Percentiles rank a stretch among this genome's conserved stretches.
Conservation (phyloP, 352 stramenopile species). For the Pythium monospermum region DNA sequence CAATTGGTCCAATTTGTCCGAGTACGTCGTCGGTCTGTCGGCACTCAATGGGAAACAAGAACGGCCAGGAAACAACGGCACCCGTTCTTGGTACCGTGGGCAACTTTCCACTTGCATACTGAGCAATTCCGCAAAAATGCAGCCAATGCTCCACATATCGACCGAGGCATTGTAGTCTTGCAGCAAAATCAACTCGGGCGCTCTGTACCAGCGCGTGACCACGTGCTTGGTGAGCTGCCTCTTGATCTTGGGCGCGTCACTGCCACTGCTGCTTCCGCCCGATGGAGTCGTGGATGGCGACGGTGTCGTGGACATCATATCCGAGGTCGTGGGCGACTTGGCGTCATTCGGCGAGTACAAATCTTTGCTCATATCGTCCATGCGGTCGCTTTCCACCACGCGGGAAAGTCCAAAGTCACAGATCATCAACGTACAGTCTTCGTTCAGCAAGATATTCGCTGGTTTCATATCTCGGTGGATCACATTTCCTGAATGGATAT, state of each 20-base stretch:
- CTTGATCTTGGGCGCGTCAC: conserved; percentile 60
- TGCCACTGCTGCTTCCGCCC: conserved; percentile 24
- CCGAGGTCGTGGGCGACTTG: conserved; percentile 72
- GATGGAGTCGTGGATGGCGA: conserved; percentile 72
- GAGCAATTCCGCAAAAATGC: conserved; percentile 86
- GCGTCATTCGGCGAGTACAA: conserved; percentile 75
- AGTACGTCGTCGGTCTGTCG: conserved; percentile 78
- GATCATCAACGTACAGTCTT: conserved; percentile 86
- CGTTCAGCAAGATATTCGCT: conserved; percentile 86
- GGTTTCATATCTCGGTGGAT: conserved; percentile 89
- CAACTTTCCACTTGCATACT: conserved; percentile 88
- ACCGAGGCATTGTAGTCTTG: conserved; percentile 96
- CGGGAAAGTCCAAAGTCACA: conserved; percentile 82
- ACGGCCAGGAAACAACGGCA: conserved; percentile 76
- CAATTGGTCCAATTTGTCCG: conserved; percentile 89
- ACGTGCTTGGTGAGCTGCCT: conserved; percentile 97
- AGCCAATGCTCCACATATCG: conserved; percentile 99
- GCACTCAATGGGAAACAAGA: conserved; percentile 86
- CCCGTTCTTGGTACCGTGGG: conserved; percentile 79
- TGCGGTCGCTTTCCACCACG: conserved; percentile 72
- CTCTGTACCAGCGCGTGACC: conserved; percentile 97
- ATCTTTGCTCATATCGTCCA: conserved; percentile 66
- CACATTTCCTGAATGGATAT: conserved; percentile 92
- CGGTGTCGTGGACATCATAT: conserved; percentile 51
- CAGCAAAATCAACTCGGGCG: conserved; percentile 95